Conservation (phyloP, 192 early-diverging fungal genomes). For the Coemansia sp. region DNA sequence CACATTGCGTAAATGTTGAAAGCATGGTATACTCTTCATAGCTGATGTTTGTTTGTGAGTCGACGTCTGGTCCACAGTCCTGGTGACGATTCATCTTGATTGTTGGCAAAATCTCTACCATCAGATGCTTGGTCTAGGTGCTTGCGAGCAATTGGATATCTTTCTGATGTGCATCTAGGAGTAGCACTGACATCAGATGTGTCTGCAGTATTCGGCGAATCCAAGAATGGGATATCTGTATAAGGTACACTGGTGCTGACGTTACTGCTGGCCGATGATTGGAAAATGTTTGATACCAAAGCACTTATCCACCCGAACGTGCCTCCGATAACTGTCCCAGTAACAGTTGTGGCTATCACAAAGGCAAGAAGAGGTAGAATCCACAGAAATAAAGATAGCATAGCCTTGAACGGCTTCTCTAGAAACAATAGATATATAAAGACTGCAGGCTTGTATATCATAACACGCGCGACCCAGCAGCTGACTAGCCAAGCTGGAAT, state of each 20-base stretch:
- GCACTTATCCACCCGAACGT: slow-evolving; percentile 45
- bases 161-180: neutral
- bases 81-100: neutral
- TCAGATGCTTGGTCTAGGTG: neutral
- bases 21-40: neutral
- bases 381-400: slow-evolving; percentile 35
- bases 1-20: too few species aligned
- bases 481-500: slow-evolving; percentile 12
- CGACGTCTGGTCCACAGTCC: slow-evolving; percentile 4
- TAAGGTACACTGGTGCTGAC: neutral
- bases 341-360: slow-evolving; percentile 16
- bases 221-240: neutral
- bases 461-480: slow-evolving; percentile 18
- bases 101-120: neutral
- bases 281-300: neutral
- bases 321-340: slow-evolving; percentile 33
- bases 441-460: slow-evolving; percentile 30
- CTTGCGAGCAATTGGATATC: neutral
- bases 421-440: slow-evolving; percentile 45
- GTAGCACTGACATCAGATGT: neutral
- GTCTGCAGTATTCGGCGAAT: neutral
- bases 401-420: slow-evolving; percentile 31
- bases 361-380: slow-evolving; percentile 36
- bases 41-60: neutral
- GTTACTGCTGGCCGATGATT: neutral